Evolutionary conservation across 2,329 filamentous ascomycete genomes (phyloP).

Genomic region (Westerdykella sp.): DNA sequence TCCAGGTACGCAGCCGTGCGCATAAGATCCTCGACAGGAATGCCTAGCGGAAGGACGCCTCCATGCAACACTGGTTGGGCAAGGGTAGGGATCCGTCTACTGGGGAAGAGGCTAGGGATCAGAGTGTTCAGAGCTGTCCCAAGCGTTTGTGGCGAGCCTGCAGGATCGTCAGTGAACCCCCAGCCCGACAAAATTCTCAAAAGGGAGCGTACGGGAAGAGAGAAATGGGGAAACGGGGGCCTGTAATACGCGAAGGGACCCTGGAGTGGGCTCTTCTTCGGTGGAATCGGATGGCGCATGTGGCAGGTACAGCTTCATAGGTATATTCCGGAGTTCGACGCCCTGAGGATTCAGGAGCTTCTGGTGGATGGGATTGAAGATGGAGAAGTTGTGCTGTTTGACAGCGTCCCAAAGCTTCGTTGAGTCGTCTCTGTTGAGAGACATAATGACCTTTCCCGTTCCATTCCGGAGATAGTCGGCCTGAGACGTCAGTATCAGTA

Average conservation of each 20-base stretch:
- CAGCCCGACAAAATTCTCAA: not conserved
- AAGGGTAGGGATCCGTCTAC: conserved; percentile 73
- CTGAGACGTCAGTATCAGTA: conserved; percentile 24
- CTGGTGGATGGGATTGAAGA: conserved; percentile 68
- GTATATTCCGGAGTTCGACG: conserved; percentile 68
- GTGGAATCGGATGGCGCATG: conserved; percentile 21
- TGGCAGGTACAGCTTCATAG: conserved; percentile 78
- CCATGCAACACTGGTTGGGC: conserved; percentile 84
- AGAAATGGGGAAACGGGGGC: conserved; percentile 57
- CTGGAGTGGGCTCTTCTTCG: conserved; percentile 23
- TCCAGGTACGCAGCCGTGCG: conserved; percentile 80
- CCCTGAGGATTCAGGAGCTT: conserved; percentile 69
- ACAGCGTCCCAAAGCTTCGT: conserved; percentile 77
- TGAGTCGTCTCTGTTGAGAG: conserved; percentile 75
- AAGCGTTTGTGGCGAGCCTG: conserved; percentile 58
- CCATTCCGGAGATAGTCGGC: conserved; percentile 85
- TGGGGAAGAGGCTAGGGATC: conserved; percentile 79
- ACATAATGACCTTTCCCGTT: conserved; percentile 85
- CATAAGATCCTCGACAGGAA: conserved; percentile 76
- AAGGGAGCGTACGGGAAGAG: conserved; percentile 27
- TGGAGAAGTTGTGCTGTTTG: conserved; percentile 64
- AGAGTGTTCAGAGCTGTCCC: conserved; percentile 70
- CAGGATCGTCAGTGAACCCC: conserved; percentile 9
- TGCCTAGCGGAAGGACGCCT: conserved; percentile 70
- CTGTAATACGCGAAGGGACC: conserved; percentile 56